Evolutionary conservation across 345 rosid genomes (phyloP), one percentile per base, ranked within the genome.

Genomic region (Eutrema yunnanense): DNA sequence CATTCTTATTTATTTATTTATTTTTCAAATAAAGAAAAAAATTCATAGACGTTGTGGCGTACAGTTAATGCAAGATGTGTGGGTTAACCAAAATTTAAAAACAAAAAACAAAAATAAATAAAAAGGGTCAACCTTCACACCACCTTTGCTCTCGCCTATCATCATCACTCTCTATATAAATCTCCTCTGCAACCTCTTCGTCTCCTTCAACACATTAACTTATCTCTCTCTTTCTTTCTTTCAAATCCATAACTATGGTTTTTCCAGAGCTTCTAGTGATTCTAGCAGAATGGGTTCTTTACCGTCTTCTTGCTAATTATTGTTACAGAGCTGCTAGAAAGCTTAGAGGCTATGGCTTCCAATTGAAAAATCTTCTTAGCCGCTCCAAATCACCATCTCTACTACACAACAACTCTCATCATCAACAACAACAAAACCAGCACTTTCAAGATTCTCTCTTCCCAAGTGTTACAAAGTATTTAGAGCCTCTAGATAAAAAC

Each of bases 251-350:
- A 82, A 47, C 82, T 64, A 88, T 84, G 92, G 88, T 82, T 51
- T 82, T 88, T 51, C 81, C 82, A 16, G 81, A 66, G 79, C 79
- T 76, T 47, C 73, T 85, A 37, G 81, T 84, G 47, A 83, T 80
- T 80, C 80, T 90, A 40, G 85, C 75, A 56, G 86, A 83, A 40
- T 82, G 92, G 95, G 67, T 87, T n/a, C 63, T 77, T 40, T 82
- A 84, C 85, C 85, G 80, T 67, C 85, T 89, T 26, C 78, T 87
- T 11, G 84, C 90, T 36, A 85, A 79, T 63, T 86, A 87, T 27
- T 90, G 81, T 63, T 86, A 86, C 72, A 83, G 60, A 72, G 92
- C 96, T 34, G 88, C 87, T 19, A 82, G 73, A 69, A 93, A 85
- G 81, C 74, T 87, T 67, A 73, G 81, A 65, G 84, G 78, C 83